Conservation (phyloP, 2,329 filamentous ascomycete genomes). For the Aaosphaeria arxii region DNA sequence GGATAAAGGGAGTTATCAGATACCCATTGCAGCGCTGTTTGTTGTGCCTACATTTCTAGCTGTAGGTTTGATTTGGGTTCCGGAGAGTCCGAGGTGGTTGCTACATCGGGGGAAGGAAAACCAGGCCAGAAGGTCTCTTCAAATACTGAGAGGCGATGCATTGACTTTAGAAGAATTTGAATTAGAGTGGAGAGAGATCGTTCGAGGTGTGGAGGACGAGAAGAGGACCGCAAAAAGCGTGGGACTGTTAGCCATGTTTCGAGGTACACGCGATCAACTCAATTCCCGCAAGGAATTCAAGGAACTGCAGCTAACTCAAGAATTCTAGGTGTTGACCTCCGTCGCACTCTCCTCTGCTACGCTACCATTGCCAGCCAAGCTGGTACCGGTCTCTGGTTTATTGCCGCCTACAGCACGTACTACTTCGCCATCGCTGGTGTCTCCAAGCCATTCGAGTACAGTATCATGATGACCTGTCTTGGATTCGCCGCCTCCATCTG, state of each 20-base stretch:
- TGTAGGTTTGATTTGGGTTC: constrained; percentile 26
- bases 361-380: constrained; percentile 45
- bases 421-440: constrained; percentile 7
- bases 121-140: neutral
- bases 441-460: constrained; percentile 3
- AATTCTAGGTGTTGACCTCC: constrained; percentile 40
- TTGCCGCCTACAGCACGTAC: constrained; percentile 45
- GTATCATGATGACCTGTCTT: constrained; percentile 22
- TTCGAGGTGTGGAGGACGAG: constrained; percentile 13
- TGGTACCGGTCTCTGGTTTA: constrained; percentile 46
- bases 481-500: constrained; percentile 46
- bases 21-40: constrained; percentile 51
- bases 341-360: constrained; percentile 48
- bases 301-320: constrained; percentile 49
- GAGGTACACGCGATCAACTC: too few species aligned
- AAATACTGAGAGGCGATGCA: neutral
- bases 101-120: neutral
- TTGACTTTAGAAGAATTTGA: constrained; percentile 8
- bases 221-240: constrained; percentile 48
- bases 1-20: constrained; percentile 24
- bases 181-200: constrained; percentile 14
- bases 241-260: too few species aligned
- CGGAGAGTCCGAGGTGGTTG: constrained; percentile 36
- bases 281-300: too few species aligned
- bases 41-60: constrained; percentile 39